Evolutionary conservation across 169 alveolate genomes (phyloP), one percentile per base, ranked within the genome.

Genomic region (Eimeria praecox): DNA sequence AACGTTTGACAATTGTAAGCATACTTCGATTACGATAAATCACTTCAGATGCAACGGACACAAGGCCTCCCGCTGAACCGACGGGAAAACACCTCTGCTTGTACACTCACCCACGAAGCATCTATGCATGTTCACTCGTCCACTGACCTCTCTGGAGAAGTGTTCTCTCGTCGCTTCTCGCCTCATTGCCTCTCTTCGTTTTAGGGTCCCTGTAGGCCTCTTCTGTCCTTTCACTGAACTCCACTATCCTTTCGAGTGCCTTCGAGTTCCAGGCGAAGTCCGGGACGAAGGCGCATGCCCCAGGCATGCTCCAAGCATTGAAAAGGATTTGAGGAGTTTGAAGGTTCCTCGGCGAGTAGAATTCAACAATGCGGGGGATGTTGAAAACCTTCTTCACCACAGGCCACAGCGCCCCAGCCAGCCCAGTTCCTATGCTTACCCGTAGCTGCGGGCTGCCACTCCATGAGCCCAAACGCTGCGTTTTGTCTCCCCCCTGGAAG

Each of bases 401-500:
- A 2, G 93, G 93, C 93, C 93, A 87, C 64, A 87, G 62, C 16
- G 46, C 93, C 66, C 93, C 83, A 40, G 59, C 62, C 64, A 87
- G 59, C 33, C 93, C 93, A 1, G 93, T 87, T 10, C 93, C 93
- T 62, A 87, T 62, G 83, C 93, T 87, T 22, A 83, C 93, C 35
- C 93, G 93, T 46, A 87, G 64, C 49, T 54, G 78, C 30, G 93
- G 82, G 62, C 40, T 69, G 20, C 82, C 82, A 2, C 78, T 62
- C 93, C 93, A 87, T 10, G 93, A 87, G 20, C 93, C 93, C 93
- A 87, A 42, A 16, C 93, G 93, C 93, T 87, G 93, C 59, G 82
- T 40, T 33, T 87, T 35, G 44, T 87, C 93, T 14, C 93, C 93
- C 27, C 62, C 82, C 5, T 87, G 78, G 82, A 62, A 87, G 71